phyloP scores from a whole-genome alignment of 768 basidiomycete genomes.

The Cystofilobasidium bisporidii region DNA sequence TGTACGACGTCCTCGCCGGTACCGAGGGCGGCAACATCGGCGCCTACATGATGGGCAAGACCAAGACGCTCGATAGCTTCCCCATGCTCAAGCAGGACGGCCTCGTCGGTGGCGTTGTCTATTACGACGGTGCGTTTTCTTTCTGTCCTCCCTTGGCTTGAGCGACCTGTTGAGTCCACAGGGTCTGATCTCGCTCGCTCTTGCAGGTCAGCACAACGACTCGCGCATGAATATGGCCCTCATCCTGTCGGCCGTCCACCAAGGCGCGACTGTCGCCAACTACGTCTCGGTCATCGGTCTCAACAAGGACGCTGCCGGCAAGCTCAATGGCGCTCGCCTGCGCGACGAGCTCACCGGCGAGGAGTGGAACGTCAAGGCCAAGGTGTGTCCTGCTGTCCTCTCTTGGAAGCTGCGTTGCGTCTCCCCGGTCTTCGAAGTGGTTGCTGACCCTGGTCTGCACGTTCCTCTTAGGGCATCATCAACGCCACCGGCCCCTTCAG shows the following conservation, averaged over 20 bases:
- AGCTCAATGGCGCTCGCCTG: conserved; percentile 62
- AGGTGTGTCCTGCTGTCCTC: conserved; percentile 44
- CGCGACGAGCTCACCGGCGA: conserved; percentile 74
- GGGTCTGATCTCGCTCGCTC: background rate
- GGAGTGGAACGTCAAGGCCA: conserved; percentile 70
- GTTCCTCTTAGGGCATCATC: conserved; percentile 60
- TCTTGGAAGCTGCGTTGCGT: too few species aligned
- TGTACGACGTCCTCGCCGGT: conserved; percentile 91
- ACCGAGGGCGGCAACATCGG: conserved; percentile 62
- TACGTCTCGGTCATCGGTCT: conserved; percentile 76
- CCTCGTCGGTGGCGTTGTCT: conserved; percentile 86
- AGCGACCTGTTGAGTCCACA: too few species aligned
- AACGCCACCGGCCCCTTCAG: conserved; percentile 95
- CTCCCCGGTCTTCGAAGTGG: too few species aligned
- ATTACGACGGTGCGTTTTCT: conserved; percentile 88
- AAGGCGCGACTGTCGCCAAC: conserved; percentile 73
- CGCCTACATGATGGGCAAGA: conserved; percentile 85
- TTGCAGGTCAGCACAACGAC: conserved; percentile 88
- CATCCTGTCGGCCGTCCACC: conserved; percentile 85
- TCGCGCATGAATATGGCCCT: conserved; percentile 96
- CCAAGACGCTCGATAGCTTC: conserved; percentile 85
- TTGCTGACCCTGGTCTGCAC: background rate
- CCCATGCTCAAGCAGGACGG: conserved; percentile 92
- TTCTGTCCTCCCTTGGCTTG: too few species aligned
- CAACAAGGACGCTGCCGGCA: conserved; percentile 49